Evolutionary conservation across 192 early-diverging fungal species (phyloP).

Genomic region (Mortierella claussenii): DNA sequence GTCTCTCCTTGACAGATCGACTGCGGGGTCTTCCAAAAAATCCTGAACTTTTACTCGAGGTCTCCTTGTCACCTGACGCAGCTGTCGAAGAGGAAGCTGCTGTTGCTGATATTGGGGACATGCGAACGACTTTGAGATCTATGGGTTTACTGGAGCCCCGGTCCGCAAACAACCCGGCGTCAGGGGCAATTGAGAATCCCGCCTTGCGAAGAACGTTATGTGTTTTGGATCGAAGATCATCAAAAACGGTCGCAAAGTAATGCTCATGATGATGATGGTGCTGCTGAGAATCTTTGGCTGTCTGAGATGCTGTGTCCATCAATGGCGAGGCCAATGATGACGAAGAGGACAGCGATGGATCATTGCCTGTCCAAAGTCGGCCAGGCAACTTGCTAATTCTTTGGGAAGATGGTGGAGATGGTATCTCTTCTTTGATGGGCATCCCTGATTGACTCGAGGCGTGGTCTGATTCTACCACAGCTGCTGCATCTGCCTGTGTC

Average conservation of each 20-base stretch:
- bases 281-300: neutral
- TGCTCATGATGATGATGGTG: slow-evolving; percentile 6
- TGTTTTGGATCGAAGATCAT: slow-evolving; percentile 33
- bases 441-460: neutral
- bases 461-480: neutral
- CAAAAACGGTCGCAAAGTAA: slow-evolving; percentile 17
- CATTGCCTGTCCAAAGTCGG: neutral
- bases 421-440: neutral
- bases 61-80: neutral
- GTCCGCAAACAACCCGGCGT: slow-evolving; percentile 41
- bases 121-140: slow-evolving; percentile 35
- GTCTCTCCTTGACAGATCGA: slow-evolving; percentile 29
- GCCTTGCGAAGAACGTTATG: slow-evolving; percentile 35
- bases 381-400: neutral
- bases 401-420: neutral
- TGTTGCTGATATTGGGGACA: slow-evolving; percentile 13
- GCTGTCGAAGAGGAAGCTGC: neutral
- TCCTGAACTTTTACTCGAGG: neutral
- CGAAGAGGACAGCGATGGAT: slow-evolving; percentile 2
- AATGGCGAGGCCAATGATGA: slow-evolving; percentile 22
- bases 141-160: slow-evolving; percentile 15
- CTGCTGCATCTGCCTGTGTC: neutral
- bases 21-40: slow-evolving; percentile 30
- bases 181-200: slow-evolving; percentile 41
- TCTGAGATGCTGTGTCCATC: neutral